These are phyloP conservation scores for Salix viminalis DNA, from an alignment of 345 rosid species.

Conservation along the genomic window DNA sequence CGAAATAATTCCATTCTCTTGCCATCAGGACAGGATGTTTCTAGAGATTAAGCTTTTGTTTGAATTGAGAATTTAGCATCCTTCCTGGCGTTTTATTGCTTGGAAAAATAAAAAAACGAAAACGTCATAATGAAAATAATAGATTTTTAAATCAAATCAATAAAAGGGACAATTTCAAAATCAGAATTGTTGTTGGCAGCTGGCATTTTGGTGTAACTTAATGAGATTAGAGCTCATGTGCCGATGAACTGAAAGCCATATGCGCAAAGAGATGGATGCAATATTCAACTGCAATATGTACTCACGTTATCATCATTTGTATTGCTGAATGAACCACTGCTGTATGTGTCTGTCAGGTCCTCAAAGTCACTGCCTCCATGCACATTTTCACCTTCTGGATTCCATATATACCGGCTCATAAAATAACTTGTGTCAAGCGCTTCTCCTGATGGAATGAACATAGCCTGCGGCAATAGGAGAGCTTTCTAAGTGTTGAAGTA, in stretches of 20 bases:
- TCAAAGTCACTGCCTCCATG: conserved; percentile 83
- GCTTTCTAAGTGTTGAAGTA: conserved; percentile 15
- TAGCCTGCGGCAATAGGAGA: conserved; percentile 54
- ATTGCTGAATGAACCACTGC: conserved; percentile 67
- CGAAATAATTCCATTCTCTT: neutral
- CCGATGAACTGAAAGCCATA: neutral
- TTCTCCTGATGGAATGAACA: conserved; percentile 86
- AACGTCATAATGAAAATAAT: neutral
- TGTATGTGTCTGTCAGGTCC: conserved; percentile 66
- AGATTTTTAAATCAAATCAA: neutral
- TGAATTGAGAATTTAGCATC: neutral
- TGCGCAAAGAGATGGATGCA: neutral
- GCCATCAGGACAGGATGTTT: neutral
- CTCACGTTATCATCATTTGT: conserved; percentile 76
- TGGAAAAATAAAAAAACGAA: too few species aligned
- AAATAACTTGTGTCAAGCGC: conserved; percentile 86
- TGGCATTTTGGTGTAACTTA: neutral
- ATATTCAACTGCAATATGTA: neutral
- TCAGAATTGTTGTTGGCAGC: neutral
- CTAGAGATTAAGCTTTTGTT: too few species aligned
- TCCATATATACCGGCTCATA: conserved; percentile 91
- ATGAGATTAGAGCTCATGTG: neutral
- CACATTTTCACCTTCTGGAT: conserved; percentile 73
- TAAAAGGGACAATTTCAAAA: neutral
- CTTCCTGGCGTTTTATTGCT: neutral